Evolutionary conservation across 75 land plant species (phyloP).

Genomic region (Picea sitchensis): DNA sequence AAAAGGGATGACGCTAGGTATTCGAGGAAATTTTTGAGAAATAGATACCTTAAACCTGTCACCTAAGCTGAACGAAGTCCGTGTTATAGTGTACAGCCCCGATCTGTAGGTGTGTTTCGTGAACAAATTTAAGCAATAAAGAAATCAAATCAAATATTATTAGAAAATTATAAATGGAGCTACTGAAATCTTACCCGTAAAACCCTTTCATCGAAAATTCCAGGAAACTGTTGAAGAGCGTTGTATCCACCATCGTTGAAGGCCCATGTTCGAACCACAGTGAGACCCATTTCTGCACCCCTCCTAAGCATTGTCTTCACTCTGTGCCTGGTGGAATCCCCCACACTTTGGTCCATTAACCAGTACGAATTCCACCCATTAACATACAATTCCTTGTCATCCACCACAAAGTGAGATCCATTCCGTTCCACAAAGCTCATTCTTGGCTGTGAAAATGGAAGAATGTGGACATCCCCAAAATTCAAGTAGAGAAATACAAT

Average conservation of each 20-base stretch:
- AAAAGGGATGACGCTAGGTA: too few species aligned
- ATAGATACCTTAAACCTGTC: too few species aligned
- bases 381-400: constrained; percentile 45
- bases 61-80: too few species aligned
- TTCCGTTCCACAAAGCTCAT: constrained; percentile 38
- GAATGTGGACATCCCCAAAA: constrained; percentile 17
- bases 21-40: too few species aligned
- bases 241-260: constrained; percentile 55
- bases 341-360: constrained; percentile 38
- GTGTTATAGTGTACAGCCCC: too few species aligned
- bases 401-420: constrained; percentile 46
- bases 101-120: too few species aligned
- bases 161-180: background rate
- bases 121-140: too few species aligned
- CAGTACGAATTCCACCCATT: constrained; percentile 87
- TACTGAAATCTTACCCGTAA: constrained; percentile 43
- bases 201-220: constrained; percentile 47
- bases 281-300: constrained; percentile 41
- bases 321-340: constrained; percentile 8
- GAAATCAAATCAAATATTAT: too few species aligned
- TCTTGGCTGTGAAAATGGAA: constrained; percentile 8
- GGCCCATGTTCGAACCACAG: constrained; percentile 75
- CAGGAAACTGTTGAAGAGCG: constrained; percentile 58
- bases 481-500: constrained; percentile 33
- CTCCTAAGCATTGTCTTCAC: constrained; percentile 33